A percentile compares a stretch with the other conserved stretches of the same genome.
These are phyloP conservation scores for Lomentospora prolificans DNA, from an alignment of 2,329 filamentous ascomycete genomes.

Conservation along the genomic window DNA sequence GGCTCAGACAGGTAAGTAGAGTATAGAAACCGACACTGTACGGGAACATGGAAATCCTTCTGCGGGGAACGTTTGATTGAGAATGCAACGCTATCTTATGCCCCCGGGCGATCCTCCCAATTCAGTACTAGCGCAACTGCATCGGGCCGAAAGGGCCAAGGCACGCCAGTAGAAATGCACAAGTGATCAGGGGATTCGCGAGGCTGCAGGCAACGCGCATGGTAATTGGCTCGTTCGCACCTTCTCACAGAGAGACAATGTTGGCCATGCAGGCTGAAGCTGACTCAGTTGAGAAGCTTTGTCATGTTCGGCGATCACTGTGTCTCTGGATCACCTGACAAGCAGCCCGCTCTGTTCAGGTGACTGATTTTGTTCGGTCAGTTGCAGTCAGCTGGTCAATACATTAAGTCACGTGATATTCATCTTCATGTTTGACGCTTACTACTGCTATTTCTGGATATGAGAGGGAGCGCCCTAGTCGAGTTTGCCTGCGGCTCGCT, in stretches of 20 bases:
- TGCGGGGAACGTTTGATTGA: background rate
- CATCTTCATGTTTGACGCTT: too few relatives aligned
- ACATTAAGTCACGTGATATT: too few relatives aligned
- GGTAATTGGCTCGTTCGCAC: background rate
- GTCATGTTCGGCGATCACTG: too few relatives aligned
- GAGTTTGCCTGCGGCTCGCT: background rate
- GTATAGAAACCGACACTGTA: background rate
- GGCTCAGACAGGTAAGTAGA: too few relatives aligned
- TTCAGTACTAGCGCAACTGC: background rate
- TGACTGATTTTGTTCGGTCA: too few relatives aligned
- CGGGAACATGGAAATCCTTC: background rate
- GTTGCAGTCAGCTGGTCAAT: background rate
- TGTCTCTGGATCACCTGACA: too few relatives aligned
- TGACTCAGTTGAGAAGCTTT: background rate
- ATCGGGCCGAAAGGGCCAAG: constrained; percentile 1
- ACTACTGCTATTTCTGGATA: too few relatives aligned
- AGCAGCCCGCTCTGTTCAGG: too few relatives aligned
- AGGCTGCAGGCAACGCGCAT: background rate
- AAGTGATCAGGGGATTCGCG: background rate
- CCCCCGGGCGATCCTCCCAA: background rate
- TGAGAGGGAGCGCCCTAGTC: background rate
- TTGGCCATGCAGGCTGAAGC: too few relatives aligned
- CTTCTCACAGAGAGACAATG: too few relatives aligned
- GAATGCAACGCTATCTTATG: background rate
- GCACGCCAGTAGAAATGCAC: background rate